Evolutionary conservation across 1,139 yeast species (phyloP).

Genomic region (Magnusiomyces ingens): DNA sequence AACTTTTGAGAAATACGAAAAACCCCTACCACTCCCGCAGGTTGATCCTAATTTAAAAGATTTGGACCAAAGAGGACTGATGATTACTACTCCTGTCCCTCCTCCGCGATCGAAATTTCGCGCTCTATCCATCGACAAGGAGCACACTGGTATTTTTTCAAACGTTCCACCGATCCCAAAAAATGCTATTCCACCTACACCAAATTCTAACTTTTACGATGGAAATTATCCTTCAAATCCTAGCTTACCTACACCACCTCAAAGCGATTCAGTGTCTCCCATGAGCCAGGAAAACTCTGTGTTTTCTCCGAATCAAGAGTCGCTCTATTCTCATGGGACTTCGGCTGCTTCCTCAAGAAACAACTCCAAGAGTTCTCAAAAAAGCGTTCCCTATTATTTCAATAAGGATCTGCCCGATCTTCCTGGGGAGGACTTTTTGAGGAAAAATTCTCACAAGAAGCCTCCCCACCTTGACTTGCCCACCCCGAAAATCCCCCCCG

Average conservation of each 20-base stretch:
- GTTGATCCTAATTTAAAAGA: background rate
- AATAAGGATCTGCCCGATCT: conserved; percentile 4
- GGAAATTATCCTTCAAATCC: background rate
- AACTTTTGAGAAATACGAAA: too few relatives aligned
- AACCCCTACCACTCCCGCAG: background rate
- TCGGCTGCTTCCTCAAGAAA: background rate
- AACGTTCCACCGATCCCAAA: background rate
- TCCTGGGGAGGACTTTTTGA: background rate
- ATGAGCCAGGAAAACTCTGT: too few relatives aligned
- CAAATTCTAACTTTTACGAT: background rate
- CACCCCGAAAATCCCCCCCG: background rate
- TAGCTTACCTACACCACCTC: background rate
- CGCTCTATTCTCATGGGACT: too few relatives aligned
- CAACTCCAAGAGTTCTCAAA: background rate
- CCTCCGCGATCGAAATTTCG: background rate
- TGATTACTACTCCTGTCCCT: background rate
- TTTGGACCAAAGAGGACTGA: conserved; percentile 2
- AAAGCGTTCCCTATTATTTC: background rate
- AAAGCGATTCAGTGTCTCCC: too few relatives aligned
- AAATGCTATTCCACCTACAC: background rate
- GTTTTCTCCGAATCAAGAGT: too few relatives aligned
- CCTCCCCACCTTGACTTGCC: background rate
- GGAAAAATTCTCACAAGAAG: background rate
- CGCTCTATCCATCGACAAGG: background rate
- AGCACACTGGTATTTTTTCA: background rate